A percentile compares a stretch with the other conserved stretches of the same genome.
Evolutionary conservation across 805 yeast genomes (phyloP).

Genomic region (Dipodascopsis uninucleata): DNA sequence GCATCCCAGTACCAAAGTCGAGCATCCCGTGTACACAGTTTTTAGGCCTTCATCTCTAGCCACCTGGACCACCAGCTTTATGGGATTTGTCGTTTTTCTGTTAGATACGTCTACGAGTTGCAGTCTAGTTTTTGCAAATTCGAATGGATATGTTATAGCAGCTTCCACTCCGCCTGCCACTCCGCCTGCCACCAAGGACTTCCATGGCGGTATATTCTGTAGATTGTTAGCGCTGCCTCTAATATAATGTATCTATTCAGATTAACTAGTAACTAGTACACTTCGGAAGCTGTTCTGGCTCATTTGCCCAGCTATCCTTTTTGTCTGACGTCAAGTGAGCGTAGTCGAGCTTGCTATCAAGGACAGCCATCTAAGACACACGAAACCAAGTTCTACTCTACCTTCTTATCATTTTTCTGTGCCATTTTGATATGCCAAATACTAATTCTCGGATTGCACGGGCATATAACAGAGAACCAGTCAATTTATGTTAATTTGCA

Average conservation of each 20-base stretch:
- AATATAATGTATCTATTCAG: too few species aligned
- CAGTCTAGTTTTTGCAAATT: constrained; percentile 90
- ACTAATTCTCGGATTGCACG: too few species aligned
- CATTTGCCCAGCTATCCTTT: background rate
- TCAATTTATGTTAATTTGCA: too few species aligned
- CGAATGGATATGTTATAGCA: constrained; percentile 88
- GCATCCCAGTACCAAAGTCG: constrained; percentile 93
- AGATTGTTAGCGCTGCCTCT: background rate
- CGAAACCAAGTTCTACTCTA: too few species aligned
- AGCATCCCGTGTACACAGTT: constrained; percentile 89
- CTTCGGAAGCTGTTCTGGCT: background rate
- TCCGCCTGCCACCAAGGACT: constrained; percentile 46
- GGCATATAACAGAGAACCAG: too few species aligned
- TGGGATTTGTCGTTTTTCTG: constrained; percentile 59
- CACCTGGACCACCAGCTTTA: constrained; percentile 69
- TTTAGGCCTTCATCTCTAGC: constrained; percentile 74
- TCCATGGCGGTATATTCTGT: constrained; percentile 35
- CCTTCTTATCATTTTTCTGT: too few species aligned
- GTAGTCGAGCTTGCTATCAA: too few species aligned
- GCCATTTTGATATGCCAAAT: too few species aligned
- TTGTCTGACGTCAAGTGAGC: background rate
- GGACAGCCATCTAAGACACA: too few species aligned
- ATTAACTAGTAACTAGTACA: too few species aligned
- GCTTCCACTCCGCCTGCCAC: constrained; percentile 64
- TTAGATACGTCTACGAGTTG: constrained; percentile 52